These are phyloP conservation scores for Rhipidocladum racemiflorum DNA, from an alignment of 176 grass and related monocot genomes.

Conservation along the genomic window DNA sequence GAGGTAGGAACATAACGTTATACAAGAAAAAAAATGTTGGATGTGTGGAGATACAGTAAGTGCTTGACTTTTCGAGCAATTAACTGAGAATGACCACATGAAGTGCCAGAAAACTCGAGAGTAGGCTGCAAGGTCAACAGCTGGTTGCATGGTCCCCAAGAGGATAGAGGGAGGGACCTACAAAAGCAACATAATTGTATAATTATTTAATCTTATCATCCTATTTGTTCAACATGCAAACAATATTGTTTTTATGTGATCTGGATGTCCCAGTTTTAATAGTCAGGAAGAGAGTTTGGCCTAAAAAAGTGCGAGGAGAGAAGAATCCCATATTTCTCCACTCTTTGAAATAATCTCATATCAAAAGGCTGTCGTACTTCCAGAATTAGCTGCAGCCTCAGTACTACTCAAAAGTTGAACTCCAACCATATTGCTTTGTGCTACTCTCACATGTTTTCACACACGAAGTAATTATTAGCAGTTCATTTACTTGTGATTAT, in stretches of 20 bases:
- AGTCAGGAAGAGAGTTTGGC: background rate
- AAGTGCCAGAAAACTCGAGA: constrained; percentile 20
- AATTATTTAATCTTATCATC: background rate
- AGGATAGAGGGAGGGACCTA: background rate
- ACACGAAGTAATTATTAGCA: background rate
- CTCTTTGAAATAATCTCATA: background rate
- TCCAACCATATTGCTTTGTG: background rate
- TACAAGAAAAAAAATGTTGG: background rate
- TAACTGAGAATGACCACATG: constrained; percentile 29
- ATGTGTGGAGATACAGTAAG: background rate
- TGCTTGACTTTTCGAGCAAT: constrained; percentile 21
- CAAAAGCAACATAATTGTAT: background rate
- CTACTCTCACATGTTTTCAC: background rate
- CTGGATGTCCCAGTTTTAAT: background rate
- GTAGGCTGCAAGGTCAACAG: constrained; percentile 16
- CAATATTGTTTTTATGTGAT: background rate
- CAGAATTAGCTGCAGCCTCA: background rate
- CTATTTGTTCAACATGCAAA: background rate
- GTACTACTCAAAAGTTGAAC: background rate
- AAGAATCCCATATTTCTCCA: background rate
- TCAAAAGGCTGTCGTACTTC: background rate
- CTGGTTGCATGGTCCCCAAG: background rate
- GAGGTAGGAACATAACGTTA: background rate
- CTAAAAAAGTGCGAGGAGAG: background rate
- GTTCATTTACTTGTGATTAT: background rate